A percentile compares a stretch with the other conserved stretches of the same genome.
Conservation (phyloP, 225 moss, liverwort and hornwort species). For the Physcomitrium patens region DNA sequence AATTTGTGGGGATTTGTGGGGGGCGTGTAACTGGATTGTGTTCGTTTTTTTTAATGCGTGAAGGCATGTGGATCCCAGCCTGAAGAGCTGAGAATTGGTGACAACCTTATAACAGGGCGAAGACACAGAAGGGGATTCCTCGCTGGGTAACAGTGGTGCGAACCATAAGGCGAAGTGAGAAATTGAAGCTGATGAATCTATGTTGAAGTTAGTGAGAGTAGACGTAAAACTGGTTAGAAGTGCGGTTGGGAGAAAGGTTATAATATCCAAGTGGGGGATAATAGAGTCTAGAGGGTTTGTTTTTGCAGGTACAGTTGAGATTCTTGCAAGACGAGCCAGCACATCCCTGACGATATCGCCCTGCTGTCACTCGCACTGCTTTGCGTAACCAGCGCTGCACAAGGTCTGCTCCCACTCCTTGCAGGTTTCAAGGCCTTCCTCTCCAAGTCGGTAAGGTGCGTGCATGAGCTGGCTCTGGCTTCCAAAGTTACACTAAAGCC, state of each 20-base stretch:
- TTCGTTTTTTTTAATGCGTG: slow-evolving; percentile 21
- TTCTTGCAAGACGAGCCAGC: slow-evolving; percentile 44
- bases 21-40: slow-evolving; percentile 21
- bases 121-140: background rate
- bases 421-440: slow-evolving; percentile 26
- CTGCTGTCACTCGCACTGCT: background rate
- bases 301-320: slow-evolving; percentile 15
- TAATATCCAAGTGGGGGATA: background rate
- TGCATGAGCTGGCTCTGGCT: slow-evolving; percentile 33
- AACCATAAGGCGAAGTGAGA: no score
- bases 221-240: no score
- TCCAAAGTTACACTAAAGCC: background rate
- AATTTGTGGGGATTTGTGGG: background rate
- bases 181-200: no score
- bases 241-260: no score
- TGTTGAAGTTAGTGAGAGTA: no score
- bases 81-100: slow-evolving; percentile 18
- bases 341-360: slow-evolving; percentile 40
- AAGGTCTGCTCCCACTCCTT: background rate
- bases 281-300: background rate
- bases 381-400: slow-evolving; percentile 20
- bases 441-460: slow-evolving; percentile 26
- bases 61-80: slow-evolving; percentile 32
- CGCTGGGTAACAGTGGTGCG: no score
- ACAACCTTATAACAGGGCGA: slow-evolving; percentile 22